These are phyloP conservation scores for Plasmodium yoelii DNA, from an alignment of 169 alveolate species.

Conservation along the genomic window DNA sequence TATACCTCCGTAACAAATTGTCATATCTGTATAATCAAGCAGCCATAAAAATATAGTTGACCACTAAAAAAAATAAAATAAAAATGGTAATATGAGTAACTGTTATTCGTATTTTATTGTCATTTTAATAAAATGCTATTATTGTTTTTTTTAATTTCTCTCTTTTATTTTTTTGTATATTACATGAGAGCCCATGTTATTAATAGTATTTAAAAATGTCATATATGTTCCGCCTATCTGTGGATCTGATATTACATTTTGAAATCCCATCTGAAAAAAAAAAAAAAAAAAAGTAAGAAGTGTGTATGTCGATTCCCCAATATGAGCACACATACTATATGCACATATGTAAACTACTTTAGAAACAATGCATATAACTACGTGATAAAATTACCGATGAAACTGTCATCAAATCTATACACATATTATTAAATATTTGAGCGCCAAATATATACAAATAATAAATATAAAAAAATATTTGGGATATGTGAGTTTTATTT, in stretches of 20 bases:
- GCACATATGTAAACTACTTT: conserved; percentile 2
- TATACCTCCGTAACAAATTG: conserved; percentile 69
- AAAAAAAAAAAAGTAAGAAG: conserved; percentile 37
- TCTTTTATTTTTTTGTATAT: conserved; percentile 13
- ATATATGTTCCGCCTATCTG: conserved; percentile 89
- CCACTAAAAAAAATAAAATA: conserved; percentile 60
- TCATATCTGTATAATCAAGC: conserved; percentile 78
- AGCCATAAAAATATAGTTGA: conserved; percentile 78
- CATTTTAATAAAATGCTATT: not conserved
- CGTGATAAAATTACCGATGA: conserved; percentile 60
- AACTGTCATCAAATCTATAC: conserved; percentile 53
- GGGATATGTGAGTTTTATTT: conserved; percentile 31
- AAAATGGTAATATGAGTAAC: not conserved
- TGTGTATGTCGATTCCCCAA: not conserved
- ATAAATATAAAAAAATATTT: conserved; percentile 27
- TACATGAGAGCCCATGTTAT: conserved; percentile 84
- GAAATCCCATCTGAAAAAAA: conserved; percentile 80
- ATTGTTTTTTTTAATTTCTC: not conserved
- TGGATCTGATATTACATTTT: conserved; percentile 87
- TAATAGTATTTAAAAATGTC: conserved; percentile 89
- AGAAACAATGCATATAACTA: not conserved
- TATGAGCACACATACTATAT: conserved; percentile 2
- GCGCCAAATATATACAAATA: conserved; percentile 72
- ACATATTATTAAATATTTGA: conserved; percentile 76
- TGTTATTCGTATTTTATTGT: no score